A percentile compares a stretch with the other conserved stretches of the same genome.
Conservation (phyloP, 1,139 yeast species). For the Suhomyces anneliseae region DNA sequence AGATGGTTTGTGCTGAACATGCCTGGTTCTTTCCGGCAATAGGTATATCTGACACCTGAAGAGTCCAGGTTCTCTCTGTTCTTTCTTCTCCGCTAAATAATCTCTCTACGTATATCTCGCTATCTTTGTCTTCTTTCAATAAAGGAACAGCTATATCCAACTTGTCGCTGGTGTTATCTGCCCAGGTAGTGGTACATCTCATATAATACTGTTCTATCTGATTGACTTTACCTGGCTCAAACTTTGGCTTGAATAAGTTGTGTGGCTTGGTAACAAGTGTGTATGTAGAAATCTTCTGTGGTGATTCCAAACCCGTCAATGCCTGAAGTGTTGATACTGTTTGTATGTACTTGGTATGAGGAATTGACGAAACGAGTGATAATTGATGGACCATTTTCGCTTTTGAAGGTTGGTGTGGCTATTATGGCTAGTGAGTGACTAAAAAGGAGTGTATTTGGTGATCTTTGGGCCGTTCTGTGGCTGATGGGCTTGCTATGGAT, state of each 20-base stretch:
- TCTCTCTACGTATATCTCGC: constrained; percentile 26
- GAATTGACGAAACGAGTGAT: constrained; percentile 41
- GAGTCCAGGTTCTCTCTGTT: constrained; percentile 51
- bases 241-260: constrained; percentile 45
- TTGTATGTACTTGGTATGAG: constrained; percentile 43
- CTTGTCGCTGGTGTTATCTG: constrained; percentile 22
- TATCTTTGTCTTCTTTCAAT: constrained; percentile 18
- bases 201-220: constrained; percentile 50
- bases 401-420: no score
- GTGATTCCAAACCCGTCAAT: constrained; percentile 40
- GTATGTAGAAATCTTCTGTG: constrained; percentile 44
- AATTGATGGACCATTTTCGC: constrained; percentile 44
- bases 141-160: constrained; percentile 33
- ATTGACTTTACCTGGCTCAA: constrained; percentile 52
- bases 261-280: constrained; percentile 46
- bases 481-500: not conserved
- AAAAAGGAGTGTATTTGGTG: no score
- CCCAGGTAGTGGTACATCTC: constrained; percentile 48
- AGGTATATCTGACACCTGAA: constrained; percentile 79
- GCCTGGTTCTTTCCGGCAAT: constrained; percentile 77
- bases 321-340: constrained; percentile 48
- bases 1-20: constrained; percentile 63
- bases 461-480: no score
- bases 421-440: no score
- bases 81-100: constrained; percentile 33